Evolutionary conservation across 2,329 filamentous ascomycete genomes (phyloP).

Genomic region (Aspergillus clavatus): DNA sequence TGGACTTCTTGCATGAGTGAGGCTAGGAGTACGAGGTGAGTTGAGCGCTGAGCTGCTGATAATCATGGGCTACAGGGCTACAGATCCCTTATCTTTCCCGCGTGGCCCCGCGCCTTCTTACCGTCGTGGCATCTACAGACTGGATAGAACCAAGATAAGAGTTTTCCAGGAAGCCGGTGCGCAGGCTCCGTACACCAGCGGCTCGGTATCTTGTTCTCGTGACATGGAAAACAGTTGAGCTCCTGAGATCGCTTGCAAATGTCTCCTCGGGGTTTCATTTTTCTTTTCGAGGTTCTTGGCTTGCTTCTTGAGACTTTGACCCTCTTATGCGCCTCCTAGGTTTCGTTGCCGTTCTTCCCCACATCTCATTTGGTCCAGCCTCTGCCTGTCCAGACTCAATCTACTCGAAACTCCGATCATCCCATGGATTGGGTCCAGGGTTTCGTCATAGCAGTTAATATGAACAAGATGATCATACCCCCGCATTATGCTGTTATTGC

Average conservation of each 20-base stretch:
- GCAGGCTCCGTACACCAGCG: no score
- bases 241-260: no score
- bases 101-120: neutral
- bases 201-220: no score
- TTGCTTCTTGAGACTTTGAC: neutral
- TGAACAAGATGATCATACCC: neutral
- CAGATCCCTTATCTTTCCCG: no score
- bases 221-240: no score
- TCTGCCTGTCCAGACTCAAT: constrained; percentile 7
- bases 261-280: no score
- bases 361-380: constrained; percentile 10
- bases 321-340: neutral
- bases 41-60: neutral
- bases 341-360: constrained; percentile 7
- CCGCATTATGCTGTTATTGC: neutral
- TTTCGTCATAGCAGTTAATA: neutral
- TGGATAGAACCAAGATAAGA: neutral
- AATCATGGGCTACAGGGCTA: no score
- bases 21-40: neutral
- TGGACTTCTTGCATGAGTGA: neutral
- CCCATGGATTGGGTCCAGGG: neutral
- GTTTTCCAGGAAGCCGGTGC: no score
- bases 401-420: constrained; percentile 12
- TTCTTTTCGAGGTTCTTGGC: no score
- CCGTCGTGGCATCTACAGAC: no score